phyloP scores from a whole-genome alignment of 2,329 filamentous ascomycete species.

The Colletotrichum spinosum region DNA sequence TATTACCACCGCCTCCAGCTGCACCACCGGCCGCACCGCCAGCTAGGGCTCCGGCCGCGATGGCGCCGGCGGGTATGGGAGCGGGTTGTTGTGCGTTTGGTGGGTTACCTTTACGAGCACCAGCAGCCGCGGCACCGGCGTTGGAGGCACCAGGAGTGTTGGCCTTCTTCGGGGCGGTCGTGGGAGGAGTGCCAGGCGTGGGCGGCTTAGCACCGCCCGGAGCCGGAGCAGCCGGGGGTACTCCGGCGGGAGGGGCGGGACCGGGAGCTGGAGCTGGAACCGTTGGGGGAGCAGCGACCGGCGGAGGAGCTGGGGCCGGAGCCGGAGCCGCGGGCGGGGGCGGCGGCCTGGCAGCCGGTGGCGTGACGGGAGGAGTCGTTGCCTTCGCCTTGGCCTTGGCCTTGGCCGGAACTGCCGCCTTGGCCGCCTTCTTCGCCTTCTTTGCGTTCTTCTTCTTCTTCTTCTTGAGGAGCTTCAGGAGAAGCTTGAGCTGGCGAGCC shows the following conservation, averaged over 20 bases:
- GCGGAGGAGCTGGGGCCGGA: background rate
- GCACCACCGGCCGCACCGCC: constrained; percentile 13
- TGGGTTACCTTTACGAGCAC: constrained; percentile 22
- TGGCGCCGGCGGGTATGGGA: constrained; percentile 8
- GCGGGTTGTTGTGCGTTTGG: constrained; percentile 11
- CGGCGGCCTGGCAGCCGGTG: constrained; percentile 1
- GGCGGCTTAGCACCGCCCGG: background rate
- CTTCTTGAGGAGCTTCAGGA: constrained; percentile 4
- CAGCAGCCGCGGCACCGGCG: constrained; percentile 8
- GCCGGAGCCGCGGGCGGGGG: background rate
- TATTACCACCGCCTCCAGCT: background rate
- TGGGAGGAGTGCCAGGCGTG: background rate
- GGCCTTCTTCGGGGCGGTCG: constrained; percentile 12
- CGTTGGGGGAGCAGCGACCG: background rate
- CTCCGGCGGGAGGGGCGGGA: too few relatives aligned
- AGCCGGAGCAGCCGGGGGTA: too few relatives aligned
- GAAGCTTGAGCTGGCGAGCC: constrained; percentile 9
- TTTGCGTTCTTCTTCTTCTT: constrained; percentile 16
- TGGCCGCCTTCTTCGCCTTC: background rate
- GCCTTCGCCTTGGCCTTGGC: background rate
- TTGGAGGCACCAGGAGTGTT: constrained; percentile 10
- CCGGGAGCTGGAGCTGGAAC: background rate
- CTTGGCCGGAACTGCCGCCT: background rate
- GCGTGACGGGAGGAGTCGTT: background rate
- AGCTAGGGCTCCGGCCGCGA: constrained; percentile 1